Evolutionary conservation across 2,329 filamentous ascomycete species (phyloP), one percentile per base, ranked within the genome.

Genomic region (Nothophaeocryptopus gaeumannii): DNA sequence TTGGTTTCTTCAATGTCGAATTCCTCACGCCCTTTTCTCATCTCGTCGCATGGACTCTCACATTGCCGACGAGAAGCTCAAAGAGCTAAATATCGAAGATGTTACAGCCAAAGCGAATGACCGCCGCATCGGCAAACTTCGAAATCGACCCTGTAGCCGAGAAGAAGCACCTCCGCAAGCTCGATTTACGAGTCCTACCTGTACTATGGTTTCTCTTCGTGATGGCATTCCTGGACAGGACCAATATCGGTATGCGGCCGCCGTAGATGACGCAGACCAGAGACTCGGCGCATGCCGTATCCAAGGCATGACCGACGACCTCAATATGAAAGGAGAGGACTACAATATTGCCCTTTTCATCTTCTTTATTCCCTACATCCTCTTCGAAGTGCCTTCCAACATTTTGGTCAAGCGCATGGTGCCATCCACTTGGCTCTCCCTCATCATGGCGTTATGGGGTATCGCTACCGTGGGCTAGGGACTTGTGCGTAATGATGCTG

Each of bases 381-480:
- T 59, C 26, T 64, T 68, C 35, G 69, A 72, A 38, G 62, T 70
- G 1, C 66, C 70, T n/a, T 67, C 63, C 15, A 72, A 72, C 42
- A 53, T 72, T 7, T 54, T 70, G 14, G 58, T 72, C 53, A 70
- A 70, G 48, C 56, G 53, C 15, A 55, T 75, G 48, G 71, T 75
- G 9, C 79, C 56, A 5, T 48, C 46, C 2, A 55, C 45, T 34
- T 61, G 67, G 53, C 74, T 83, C 5, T 78, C 79, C 5, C 55
- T 56, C 5, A 50, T 83, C 8, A 77, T 82, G 12, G 68, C 75
- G 41, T 74, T 74, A 5, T 84, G 82, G 53, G 80, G 80, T 1
- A 58, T 80, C 8, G 72, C 82, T 10, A 80, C 78, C 2, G 60
- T 82, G 8, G 55, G 54, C 26, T 47, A 51, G 16, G 55, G 51